Evolutionary conservation across 1,284 basidiomycete genomes (phyloP).

Genomic region (Rhodotorula mucilaginosa): DNA sequence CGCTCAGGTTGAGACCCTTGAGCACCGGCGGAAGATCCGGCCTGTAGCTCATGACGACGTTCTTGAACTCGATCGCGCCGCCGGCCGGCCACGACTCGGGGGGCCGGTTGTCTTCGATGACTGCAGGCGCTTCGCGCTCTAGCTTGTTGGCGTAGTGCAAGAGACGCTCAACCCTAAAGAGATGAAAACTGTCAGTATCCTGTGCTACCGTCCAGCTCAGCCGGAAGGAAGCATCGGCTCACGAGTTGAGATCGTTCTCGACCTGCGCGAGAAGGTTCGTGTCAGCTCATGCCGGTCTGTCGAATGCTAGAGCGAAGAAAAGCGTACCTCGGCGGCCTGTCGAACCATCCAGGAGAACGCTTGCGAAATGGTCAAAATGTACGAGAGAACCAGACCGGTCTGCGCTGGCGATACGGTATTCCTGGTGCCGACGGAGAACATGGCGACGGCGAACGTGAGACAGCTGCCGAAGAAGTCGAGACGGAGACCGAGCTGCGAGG

Average conservation of each 20-base stretch:
- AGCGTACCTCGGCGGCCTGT: conserved; percentile 53
- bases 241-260: conserved; percentile 80
- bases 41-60: conserved; percentile 42
- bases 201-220: no score
- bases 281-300: conserved; percentile 55
- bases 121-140: conserved; percentile 75
- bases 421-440: conserved; percentile 68
- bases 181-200: neutral
- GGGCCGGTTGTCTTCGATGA: conserved; percentile 61
- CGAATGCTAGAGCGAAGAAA: neutral
- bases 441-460: conserved; percentile 71
- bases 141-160: conserved; percentile 43
- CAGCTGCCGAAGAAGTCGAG: conserved; percentile 77
- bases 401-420: conserved; percentile 65
- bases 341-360: conserved; percentile 78
- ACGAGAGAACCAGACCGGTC: conserved; percentile 73
- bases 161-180: conserved; percentile 65
- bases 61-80: conserved; percentile 50
- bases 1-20: conserved; percentile 59
- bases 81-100: conserved; percentile 62
- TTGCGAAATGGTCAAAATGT: conserved; percentile 64
- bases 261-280: conserved; percentile 49
- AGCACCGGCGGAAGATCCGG: conserved; percentile 53
- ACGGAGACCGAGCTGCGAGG: conserved; percentile 64
- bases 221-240: conserved; percentile 47